Evolutionary conservation across 2,329 filamentous ascomycete species (phyloP), one percentile per base, ranked within the genome.

Genomic region (Venturia effusa): DNA sequence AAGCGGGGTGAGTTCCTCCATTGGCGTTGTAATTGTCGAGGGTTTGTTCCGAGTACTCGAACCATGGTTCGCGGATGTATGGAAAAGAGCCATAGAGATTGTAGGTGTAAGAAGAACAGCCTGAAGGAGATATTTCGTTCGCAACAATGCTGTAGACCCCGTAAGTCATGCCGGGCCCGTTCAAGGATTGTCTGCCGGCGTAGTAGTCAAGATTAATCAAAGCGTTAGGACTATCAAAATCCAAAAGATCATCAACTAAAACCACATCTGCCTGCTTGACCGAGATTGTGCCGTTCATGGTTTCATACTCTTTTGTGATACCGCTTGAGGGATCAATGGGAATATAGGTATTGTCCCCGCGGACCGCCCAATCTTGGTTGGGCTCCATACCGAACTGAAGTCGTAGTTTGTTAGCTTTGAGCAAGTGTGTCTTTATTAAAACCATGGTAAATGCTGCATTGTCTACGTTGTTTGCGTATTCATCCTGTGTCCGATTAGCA

Each of bases 251-350:
- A 6, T 85, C 86, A 55, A 86, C 79, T 40, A 90, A 74, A 32
- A 89, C 84, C 17, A 89, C 82, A 72, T 89, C 87, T 0, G 87
- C 87, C 71, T 90, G 87, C 71, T 90, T 90, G 60, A 89, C 85
- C 0, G 77, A 76, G 13, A 86, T 82, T 22, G 80, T 84, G 22
- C 85, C 84, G 68, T 88, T 88, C 85, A 89, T 88, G 0, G 79
- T 80, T 0, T 79, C 79, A 67, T 85, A 88, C 68, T 89, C 86
- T 1, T 86, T 73, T 4, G 86, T 85, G 41, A 89, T 84, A 30
- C 80, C 79, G 3, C 84, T 84, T 4, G 77, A 71, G 3, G 78
- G 71, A 65, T 83, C 79, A 61, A 79, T 79, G 8, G 82, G 80
- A 57, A 85, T 75, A 40, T 79, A 76, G 61, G 89, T 82, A 62